Conservation (phyloP, 2,329 filamentous ascomycete genomes). For the Mollisia scopiformis region DNA sequence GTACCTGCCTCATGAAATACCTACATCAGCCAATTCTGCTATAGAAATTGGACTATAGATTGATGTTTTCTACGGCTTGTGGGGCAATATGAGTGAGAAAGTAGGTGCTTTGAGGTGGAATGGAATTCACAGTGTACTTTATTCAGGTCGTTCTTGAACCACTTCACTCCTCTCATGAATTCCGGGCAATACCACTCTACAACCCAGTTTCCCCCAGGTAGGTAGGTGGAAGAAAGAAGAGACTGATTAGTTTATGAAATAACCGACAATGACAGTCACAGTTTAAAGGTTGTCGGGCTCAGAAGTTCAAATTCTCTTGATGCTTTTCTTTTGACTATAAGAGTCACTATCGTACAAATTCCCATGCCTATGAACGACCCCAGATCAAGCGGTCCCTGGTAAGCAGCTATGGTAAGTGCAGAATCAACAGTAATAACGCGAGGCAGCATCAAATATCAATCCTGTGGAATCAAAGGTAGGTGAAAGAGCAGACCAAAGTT, state of each 20-base stretch:
- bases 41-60: too few relatives aligned
- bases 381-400: neutral
- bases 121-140: too few relatives aligned
- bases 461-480: neutral
- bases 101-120: too few relatives aligned
- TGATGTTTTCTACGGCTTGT: too few relatives aligned
- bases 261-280: neutral
- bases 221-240: too few relatives aligned
- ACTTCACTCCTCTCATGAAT: too few relatives aligned
- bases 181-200: neutral
- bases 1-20: neutral
- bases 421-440: neutral
- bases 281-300: neutral
- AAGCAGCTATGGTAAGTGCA: conserved; percentile 6
- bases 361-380: neutral
- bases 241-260: too few relatives aligned
- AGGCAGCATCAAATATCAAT: neutral
- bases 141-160: too few relatives aligned
- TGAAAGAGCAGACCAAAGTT: neutral
- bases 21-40: neutral
- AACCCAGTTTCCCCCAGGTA: too few relatives aligned
- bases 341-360: conserved; percentile 25
- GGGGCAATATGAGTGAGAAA: too few relatives aligned
- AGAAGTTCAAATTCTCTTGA: neutral
- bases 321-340: conserved; percentile 11